Base-by-base conservation (phyloP, 345 rosid species). In the Cardamine chenopodiifolia region DNA sequence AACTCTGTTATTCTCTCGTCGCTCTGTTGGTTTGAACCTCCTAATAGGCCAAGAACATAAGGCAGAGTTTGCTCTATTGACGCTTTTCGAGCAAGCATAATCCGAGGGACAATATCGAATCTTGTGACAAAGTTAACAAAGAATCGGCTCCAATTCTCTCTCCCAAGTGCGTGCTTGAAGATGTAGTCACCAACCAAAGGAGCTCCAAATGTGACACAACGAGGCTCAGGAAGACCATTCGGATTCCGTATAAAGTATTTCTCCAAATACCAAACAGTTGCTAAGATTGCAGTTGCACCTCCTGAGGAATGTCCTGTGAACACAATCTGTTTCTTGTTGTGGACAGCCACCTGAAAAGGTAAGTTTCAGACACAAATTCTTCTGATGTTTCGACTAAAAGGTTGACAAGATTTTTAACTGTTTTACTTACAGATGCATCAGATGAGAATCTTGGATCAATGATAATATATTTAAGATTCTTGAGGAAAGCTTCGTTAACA, bases 291-390 rank as follows among this genome's bases (percentile, higher is more conserved):
- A 66, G 84, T 63, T 2, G 97, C 83, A 3, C 93, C 98, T 15
- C 93, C 98, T 6, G 84, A 81, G 0, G 95, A 94, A 57, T 89
- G 95, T 62, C 98, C 98, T 29, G 98, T 78, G 63, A 94, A 94
- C 54, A 94, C 84, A 45, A 94, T 77, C 72, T 44, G 81, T 85
- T 56, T 7, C 77, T 81, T 1, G 37, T 9, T 8, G 11, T 19
- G 9, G 23, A 53, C 64, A 20, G 87, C 88, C 48, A 94, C 91
- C 97, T 91, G 81, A 53, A 49, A 82, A 70, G 45, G 49, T 6
- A 70, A 35, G 66, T 62, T 57, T 62, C 61, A 63, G 67, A 57
- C 39, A 62, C 31, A 42, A 29, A 31, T 5, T 25, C 8, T 19
- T 13, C 13, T 1, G 0, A 39, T 61, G 56, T 37, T 28, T 31